phyloP scores from a whole-genome alignment of 345 rosid genomes.

The Syzygium aromaticum region DNA sequence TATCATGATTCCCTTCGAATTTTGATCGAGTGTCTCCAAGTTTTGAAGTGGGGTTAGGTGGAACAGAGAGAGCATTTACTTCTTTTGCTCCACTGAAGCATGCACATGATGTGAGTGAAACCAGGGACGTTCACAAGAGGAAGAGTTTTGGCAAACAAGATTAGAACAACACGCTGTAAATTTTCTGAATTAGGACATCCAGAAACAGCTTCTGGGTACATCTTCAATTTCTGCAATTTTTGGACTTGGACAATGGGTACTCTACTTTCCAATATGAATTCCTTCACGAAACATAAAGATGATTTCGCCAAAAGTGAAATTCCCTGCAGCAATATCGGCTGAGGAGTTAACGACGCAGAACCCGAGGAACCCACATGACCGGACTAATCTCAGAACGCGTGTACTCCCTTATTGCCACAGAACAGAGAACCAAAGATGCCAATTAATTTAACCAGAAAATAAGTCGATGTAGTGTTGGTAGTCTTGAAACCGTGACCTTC shows the following conservation, averaged over 20 bases:
- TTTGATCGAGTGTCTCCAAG: neutral
- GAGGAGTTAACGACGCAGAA: neutral
- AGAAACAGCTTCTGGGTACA: neutral
- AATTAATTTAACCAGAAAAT: neutral
- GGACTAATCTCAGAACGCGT: neutral
- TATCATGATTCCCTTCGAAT: neutral
- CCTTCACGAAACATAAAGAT: neutral
- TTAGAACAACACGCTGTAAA: neutral
- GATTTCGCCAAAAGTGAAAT: neutral
- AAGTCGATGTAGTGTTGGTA: neutral
- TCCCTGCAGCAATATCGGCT: neutral
- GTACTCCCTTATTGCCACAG: neutral
- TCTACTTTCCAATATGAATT: neutral
- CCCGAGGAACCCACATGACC: neutral
- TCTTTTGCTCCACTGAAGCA: neutral
- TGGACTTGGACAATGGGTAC: neutral
- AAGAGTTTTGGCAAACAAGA: neutral
- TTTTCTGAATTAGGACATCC: neutral
- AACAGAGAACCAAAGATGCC: neutral
- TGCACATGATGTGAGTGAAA: neutral
- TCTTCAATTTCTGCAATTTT: neutral
- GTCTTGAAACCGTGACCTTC: neutral
- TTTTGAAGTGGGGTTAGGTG: neutral
- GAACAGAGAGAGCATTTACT: neutral
- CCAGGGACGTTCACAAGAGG: neutral